phyloP scores from a whole-genome alignment of 1,284 basidiomycete species.

The Xerocomus amazonicus region DNA sequence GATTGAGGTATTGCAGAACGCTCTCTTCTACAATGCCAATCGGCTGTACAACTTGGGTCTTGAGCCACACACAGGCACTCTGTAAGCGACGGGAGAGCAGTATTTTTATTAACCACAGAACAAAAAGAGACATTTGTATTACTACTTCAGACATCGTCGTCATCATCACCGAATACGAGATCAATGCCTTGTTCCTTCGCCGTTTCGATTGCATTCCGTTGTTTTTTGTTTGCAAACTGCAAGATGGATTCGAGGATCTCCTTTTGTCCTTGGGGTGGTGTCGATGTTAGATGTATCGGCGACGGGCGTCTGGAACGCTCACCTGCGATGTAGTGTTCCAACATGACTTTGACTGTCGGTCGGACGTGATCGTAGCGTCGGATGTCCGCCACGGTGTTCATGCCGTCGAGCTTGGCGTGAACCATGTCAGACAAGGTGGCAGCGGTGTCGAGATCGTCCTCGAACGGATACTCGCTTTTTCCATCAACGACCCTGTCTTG shows the following conservation, averaged over 20 bases:
- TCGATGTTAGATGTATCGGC: background rate
- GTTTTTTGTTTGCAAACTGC: conserved; percentile 43
- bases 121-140: no score
- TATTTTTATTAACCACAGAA: background rate
- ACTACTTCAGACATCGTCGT: background rate
- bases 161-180: conserved; percentile 44
- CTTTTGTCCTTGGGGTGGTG: conserved; percentile 36
- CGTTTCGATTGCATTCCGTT: conserved; percentile 40
- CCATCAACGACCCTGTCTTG: conserved; percentile 42
- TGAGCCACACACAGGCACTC: conserved; percentile 21
- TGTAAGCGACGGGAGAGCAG: conserved; percentile 1
- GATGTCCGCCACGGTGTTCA: conserved; percentile 37
- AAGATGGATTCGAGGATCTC: conserved; percentile 43
- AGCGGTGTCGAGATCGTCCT: conserved; percentile 63
- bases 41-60: conserved; percentile 26
- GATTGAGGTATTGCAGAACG: conserved; percentile 24
- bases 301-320: conserved; percentile 3
- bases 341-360: conserved; percentile 51
- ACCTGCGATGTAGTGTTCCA: conserved; percentile 59
- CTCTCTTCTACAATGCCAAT: conserved; percentile 33
- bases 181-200: conserved; percentile 53
- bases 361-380: conserved; percentile 35
- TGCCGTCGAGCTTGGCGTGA: conserved; percentile 47
- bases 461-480: conserved; percentile 41
- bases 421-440: conserved; percentile 65